These are phyloP conservation scores for Aspergillus piperis DNA, from an alignment of 2,329 filamentous ascomycete genomes.

Conservation along the genomic window DNA sequence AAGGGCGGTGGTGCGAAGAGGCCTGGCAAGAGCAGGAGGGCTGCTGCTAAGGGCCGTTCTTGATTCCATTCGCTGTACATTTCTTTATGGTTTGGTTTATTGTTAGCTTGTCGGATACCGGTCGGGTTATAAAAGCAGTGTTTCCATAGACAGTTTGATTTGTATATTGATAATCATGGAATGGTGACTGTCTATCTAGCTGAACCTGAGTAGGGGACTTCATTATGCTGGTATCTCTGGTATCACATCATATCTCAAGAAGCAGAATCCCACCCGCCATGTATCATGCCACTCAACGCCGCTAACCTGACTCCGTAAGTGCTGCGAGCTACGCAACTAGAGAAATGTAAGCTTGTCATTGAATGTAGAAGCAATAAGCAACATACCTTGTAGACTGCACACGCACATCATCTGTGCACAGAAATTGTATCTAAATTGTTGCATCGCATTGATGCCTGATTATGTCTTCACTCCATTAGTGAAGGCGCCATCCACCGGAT, in stretches of 20 bases:
- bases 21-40: constrained; percentile 54
- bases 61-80: constrained; percentile 7
- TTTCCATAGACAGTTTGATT: neutral
- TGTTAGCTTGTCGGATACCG: constrained; percentile 13
- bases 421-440: neutral
- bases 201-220: no score
- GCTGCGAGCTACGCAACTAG: neutral
- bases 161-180: constrained; percentile 6
- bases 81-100: constrained; percentile 1
- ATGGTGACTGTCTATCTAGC: constrained; percentile 5
- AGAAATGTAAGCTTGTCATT: neutral
- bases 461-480: constrained; percentile 19
- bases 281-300: neutral
- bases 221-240: neutral
- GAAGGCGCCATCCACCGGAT: constrained; percentile 17
- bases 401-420: neutral
- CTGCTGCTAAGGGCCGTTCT: constrained; percentile 35
- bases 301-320: neutral
- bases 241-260: neutral
- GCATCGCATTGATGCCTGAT: neutral
- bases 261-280: neutral
- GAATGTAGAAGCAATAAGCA: neutral
- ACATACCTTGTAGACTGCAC: neutral
- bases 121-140: constrained; percentile 8
- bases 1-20: constrained; percentile 49